Base-by-base conservation (phyloP, 78 protist genomes). In the Protostelium mycophagum region DNA sequence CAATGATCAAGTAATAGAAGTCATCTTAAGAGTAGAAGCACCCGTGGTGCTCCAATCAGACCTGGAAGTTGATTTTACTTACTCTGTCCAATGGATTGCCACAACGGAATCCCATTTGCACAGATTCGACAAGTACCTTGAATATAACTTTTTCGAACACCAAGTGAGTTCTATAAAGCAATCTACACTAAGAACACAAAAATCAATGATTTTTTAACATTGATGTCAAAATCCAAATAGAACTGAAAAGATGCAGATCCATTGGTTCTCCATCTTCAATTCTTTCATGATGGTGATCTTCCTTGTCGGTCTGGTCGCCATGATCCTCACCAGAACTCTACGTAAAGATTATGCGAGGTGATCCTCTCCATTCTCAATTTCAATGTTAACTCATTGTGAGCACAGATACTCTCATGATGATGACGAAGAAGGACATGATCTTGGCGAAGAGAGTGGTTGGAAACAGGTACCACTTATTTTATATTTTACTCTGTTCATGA, bases 281-380 rank as follows among this genome's bases (percentile, higher is more conserved):
- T 91, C 96, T 37, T 94, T 96, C 90, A 96, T 97, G 98, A 96
- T 97, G 97, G 97, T 97, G 63, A 35, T 96, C 25, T 95, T 97
- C 90, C 92, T 97, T 29, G 94, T 87, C 28, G 98, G 98, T 28
- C 87, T 96, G 73, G 97, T 96, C 36, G 16, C 35, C 83, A 88
- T 90, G 87, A 95, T 96, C 73, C 91, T 97, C 37, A 84, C 93
- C 91, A 94, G 98, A 51, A 96, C 97, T 34, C 91, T 97, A 84
- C 85, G 91, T 34, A 38, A 36, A 28, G 98, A 96, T 90, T 51
- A 51, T 16, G 73, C 73, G 31, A 51, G 73, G 73, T 51, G 73
- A 51, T 25, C 5, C 16, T 51, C 16, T 16, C 73, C 73, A 16
- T 93, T 23, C 34, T 95, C 96, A 1, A 51, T 25, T 51, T 51